Evolutionary conservation across 441 rosid species (phyloP).

Genomic region (Jatropha multifida): DNA sequence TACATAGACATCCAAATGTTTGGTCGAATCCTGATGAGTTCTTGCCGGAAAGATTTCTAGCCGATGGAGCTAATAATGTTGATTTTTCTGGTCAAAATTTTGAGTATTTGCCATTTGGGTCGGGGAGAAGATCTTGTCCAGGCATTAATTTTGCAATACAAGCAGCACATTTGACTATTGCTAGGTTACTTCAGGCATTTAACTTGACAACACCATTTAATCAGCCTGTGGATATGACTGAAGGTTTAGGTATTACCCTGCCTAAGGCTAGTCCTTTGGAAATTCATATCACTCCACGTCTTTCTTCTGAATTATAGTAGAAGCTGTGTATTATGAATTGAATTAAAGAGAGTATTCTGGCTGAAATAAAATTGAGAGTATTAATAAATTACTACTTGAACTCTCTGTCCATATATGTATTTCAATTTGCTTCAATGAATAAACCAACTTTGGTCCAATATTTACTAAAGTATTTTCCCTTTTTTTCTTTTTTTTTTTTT

Average conservation of each 20-base stretch:
- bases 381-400: too few relatives aligned
- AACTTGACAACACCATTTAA: constrained; percentile 13
- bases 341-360: too few relatives aligned
- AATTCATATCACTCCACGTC: background rate
- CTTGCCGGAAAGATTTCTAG: too few relatives aligned
- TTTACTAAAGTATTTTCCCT: too few relatives aligned
- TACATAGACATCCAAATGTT: too few relatives aligned
- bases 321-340: too few relatives aligned
- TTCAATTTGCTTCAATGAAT: too few relatives aligned
- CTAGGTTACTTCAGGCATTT: constrained; percentile 40
- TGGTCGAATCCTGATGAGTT: too few relatives aligned
- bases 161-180: constrained; percentile 28
- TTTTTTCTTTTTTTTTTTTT: too few relatives aligned
- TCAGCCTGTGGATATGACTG: constrained; percentile 35
- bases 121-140: constrained; percentile 44
- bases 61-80: background rate
- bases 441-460: too few relatives aligned
- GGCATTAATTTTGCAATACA: constrained; percentile 31
- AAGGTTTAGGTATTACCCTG: constrained; percentile 40
- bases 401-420: too few relatives aligned
- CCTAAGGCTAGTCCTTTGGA: constrained; percentile 14
- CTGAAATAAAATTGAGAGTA: too few relatives aligned
- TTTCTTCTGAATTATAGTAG: background rate
- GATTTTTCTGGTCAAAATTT: constrained; percentile 30
- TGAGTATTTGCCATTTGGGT: constrained; percentile 41